Percentiles rank a stretch among this genome's conserved stretches.
Conservation (phyloP, 2,329 filamentous ascomycete genomes). For the Cytospora leucostoma region DNA sequence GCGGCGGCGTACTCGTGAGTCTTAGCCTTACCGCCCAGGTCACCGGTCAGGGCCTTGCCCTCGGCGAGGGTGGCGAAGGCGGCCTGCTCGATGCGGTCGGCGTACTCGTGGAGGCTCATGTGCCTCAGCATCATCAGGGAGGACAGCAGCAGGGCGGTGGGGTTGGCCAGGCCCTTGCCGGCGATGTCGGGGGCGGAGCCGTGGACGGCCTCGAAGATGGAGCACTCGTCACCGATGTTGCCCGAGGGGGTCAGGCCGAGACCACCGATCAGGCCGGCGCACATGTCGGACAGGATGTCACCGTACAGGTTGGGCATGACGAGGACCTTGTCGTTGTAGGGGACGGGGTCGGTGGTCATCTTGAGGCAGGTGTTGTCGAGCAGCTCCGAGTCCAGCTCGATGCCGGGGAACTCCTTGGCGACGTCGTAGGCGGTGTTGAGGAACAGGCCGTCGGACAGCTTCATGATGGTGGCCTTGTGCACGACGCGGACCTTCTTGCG, state of each 20-base stretch:
- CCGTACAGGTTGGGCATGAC: constrained; percentile 99
- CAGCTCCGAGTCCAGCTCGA: constrained; percentile 96
- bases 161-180: constrained; percentile 94
- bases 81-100: constrained; percentile 85
- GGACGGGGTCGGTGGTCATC: constrained; percentile 93
- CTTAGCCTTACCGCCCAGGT: constrained; percentile 94
- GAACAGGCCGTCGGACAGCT: constrained; percentile 99
- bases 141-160: constrained; percentile 89
- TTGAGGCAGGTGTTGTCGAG: constrained; percentile 99
- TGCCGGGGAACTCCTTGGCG: constrained; percentile 90
- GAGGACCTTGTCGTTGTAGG: constrained; percentile 99
- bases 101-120: constrained; percentile 87
- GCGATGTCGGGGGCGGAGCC: constrained; percentile 96
- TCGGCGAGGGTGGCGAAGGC: constrained; percentile 94
- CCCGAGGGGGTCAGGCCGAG: constrained; percentile 95
- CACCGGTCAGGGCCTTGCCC: constrained; percentile 94
- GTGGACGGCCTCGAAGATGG: constrained; percentile 99
- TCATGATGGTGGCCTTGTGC: constrained; percentile 99
- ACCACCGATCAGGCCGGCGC: constrained; percentile 96
- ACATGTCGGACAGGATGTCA: constrained; percentile 99
- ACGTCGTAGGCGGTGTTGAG: constrained; percentile 82
- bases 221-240: constrained; percentile 99
- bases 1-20: constrained; percentile 91
- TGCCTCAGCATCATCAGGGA: constrained; percentile 99
- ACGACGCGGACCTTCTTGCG: constrained; percentile 96